Evolutionary conservation across 2,329 filamentous ascomycete genomes (phyloP).

Genomic region (Drechslerella coelobrocha): DNA sequence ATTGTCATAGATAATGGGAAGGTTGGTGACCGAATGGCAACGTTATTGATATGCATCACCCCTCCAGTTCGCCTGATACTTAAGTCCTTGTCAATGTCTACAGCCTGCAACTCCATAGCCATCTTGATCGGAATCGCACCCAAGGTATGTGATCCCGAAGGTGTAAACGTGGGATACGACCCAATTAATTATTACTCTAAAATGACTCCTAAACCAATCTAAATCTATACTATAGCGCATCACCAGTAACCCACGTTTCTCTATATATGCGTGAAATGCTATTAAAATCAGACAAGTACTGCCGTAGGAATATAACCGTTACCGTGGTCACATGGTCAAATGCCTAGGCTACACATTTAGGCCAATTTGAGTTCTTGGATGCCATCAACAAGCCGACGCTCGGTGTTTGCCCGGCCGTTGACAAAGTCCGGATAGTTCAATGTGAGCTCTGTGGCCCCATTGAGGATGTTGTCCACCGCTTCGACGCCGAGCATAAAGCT

Average conservation of each 20-base stretch:
- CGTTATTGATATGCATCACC: neutral
- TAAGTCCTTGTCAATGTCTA: too few relatives aligned
- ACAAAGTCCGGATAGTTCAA: conserved; percentile 98
- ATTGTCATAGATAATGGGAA: neutral
- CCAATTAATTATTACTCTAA: too few relatives aligned
- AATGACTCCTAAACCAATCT: too few relatives aligned
- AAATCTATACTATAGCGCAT: too few relatives aligned
- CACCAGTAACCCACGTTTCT: too few relatives aligned
- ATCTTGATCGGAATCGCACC: too few relatives aligned
- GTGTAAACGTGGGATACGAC: too few relatives aligned
- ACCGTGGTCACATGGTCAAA: neutral
- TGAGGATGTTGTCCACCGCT: conserved; percentile 87
- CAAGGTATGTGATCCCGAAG: too few relatives aligned
- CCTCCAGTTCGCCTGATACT: neutral
- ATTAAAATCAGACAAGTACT: neutral
- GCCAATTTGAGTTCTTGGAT: conserved; percentile 52
- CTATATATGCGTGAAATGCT: too few relatives aligned
- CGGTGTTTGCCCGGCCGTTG: conserved; percentile 65
- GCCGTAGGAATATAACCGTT: neutral
- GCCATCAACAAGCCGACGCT: conserved; percentile 58
- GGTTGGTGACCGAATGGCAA: neutral
- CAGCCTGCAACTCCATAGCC: too few relatives aligned
- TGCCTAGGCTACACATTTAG: neutral
- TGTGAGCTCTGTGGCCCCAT: conserved; percentile 86
- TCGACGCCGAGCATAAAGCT: conserved; percentile 97